phyloP scores from a whole-genome alignment of 2,329 filamentous ascomycete species.

The Lecanicillium sp. region DNA sequence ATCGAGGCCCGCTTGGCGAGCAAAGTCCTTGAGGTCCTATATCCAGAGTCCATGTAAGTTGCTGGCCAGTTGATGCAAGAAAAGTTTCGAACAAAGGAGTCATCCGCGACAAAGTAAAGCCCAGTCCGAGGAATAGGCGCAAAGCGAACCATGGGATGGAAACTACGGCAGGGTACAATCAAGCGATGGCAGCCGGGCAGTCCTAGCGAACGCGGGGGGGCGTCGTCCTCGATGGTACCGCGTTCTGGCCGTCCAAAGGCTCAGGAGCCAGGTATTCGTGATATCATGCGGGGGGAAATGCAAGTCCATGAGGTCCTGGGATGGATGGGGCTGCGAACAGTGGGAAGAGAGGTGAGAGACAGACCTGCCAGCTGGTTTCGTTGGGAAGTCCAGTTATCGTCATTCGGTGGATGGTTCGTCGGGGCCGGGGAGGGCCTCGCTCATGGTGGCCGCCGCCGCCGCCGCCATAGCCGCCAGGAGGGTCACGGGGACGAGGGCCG shows the following conservation, averaged over 20 bases:
- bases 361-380: constrained; percentile 99
- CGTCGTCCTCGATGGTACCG: constrained; percentile 5
- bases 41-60: constrained; percentile 77
- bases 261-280: neutral
- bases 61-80: constrained; percentile 46
- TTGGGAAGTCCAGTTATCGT: constrained; percentile 92
- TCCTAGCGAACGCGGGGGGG: neutral
- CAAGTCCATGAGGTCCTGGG: constrained; percentile 7
- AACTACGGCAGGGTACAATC: neutral
- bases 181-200: constrained; percentile 4
- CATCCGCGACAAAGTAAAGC: neutral
- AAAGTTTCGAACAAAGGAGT: constrained; percentile 22
- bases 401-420: constrained; percentile 94
- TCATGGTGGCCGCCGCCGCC: constrained; percentile 36
- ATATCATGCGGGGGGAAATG: neutral
- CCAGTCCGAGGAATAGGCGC: neutral
- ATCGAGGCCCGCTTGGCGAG: constrained; percentile 90
- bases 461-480: constrained; percentile 33
- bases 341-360: constrained; percentile 41
- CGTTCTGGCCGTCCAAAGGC: neutral
- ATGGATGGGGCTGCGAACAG: constrained; percentile 15
- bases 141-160: constrained; percentile 16
- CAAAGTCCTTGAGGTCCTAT: constrained; percentile 99
- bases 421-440: constrained; percentile 64
- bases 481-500: constrained; percentile 59